A percentile compares a stretch with the other conserved stretches of the same genome.
These are phyloP conservation scores for Petrea volubilis DNA, from an alignment of 257 asterid species.

Conservation along the genomic window DNA sequence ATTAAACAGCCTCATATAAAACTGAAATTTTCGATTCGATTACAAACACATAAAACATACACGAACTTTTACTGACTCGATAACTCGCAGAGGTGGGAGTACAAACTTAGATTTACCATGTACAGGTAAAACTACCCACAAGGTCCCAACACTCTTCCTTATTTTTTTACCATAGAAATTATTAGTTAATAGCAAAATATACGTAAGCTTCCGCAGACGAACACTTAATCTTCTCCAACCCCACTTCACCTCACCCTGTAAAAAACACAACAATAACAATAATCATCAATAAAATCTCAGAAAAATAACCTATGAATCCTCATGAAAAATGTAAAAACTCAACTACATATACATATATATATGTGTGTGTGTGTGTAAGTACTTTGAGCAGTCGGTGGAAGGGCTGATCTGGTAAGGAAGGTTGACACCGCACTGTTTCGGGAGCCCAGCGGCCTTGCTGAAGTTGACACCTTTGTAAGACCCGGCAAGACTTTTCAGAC, in stretches of 20 bases:
- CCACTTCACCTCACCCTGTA: constrained; percentile 34
- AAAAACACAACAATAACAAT: background rate
- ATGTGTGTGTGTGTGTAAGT: background rate
- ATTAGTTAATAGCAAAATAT: background rate
- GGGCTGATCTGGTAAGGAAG: constrained; percentile 62
- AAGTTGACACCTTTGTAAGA: background rate
- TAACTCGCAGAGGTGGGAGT: background rate
- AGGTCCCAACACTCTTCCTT: constrained; percentile 7
- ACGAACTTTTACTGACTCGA: background rate
- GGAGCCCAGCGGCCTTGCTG: constrained; percentile 51
- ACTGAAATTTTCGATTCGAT: too few relatives aligned
- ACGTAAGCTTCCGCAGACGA: background rate
- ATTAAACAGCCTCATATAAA: too few relatives aligned
- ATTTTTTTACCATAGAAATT: background rate
- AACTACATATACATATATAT: too few relatives aligned
- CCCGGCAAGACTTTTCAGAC: constrained; percentile 38
- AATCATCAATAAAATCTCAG: too few relatives aligned
- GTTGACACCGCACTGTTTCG: constrained; percentile 43
- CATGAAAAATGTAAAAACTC: too few relatives aligned
- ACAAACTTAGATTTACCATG: background rate
- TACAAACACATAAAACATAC: too few relatives aligned
- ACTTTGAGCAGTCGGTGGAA: constrained; percentile 60
- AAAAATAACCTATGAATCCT: too few relatives aligned
- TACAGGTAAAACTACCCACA: background rate
- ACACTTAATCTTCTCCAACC: background rate